Evolutionary conservation across 2,329 filamentous ascomycete genomes (phyloP), one percentile per base, ranked within the genome.

Genomic region (Coleophoma eucalyptorum): DNA sequence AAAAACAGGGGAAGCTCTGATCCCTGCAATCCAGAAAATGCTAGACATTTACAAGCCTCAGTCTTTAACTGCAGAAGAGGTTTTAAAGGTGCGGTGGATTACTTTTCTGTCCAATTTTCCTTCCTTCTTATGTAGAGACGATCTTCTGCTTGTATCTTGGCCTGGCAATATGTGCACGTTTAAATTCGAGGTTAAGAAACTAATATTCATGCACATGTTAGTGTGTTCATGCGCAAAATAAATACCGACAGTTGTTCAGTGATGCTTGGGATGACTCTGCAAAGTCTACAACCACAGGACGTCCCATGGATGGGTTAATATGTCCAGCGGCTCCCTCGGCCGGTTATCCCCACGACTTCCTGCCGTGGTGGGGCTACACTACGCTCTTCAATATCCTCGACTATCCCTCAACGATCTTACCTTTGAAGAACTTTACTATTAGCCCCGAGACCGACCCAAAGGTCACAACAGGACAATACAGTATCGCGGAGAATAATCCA

Each of bases 371-470:
- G 42, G 46, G 52, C 12, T 55, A 51, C 38, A 53, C 51, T 6
- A 37, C 44, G 15, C 34, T 55, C 15, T 50, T 32, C 11, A 55
- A 53, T 43, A 34, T 55, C 15, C 41, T 55, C 8, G 53, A 49
- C 44, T 43, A 49, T 47, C 49, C 49, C 26, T 43, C 40, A 18
- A 45, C 34, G 11, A 44, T 46, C 35, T 33, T 51, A 12, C 44
- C 44, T 34, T 32, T 48, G 10, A 48, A 51, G 35, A 46, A 46
- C 13, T 21, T 48, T 34, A 48, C 38, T 32, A 46, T 52, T n/a
- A 56, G 48, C 53, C 5, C 13, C 13, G 38, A 50, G 12, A 47
- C 51, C 33, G 60, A 62, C 42, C 47, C 55, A 15, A 52, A 44
- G 32, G n/a, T n/a, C n/a, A n/a, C n/a, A n/a, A 48, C 48, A 31